These are phyloP conservation scores for Auricularia heimuer DNA, from an alignment of 768 basidiomycete species.

Conservation along the genomic window DNA sequence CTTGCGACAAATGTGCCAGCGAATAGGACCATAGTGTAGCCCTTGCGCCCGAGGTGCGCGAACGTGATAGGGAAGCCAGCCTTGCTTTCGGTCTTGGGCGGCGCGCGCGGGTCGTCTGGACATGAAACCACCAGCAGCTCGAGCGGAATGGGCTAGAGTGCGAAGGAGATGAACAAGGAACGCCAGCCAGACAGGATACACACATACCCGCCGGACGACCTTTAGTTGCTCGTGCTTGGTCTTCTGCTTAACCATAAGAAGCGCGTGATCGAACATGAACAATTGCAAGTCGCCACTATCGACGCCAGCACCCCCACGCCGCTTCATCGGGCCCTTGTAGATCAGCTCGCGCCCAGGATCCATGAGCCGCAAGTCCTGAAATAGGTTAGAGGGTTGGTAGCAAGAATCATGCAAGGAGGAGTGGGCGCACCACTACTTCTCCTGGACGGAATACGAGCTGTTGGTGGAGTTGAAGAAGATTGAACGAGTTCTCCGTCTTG, in stretches of 20 bases:
- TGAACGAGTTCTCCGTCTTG: constrained; percentile 93
- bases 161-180: constrained; percentile 5
- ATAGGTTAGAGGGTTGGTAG: neutral
- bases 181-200: neutral
- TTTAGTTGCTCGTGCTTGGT: constrained; percentile 87
- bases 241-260: constrained; percentile 90
- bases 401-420: neutral
- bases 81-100: constrained; percentile 39
- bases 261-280: constrained; percentile 93
- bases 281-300: constrained; percentile 87
- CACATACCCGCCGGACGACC: constrained; percentile 82
- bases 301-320: constrained; percentile 58
- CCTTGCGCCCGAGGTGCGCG: constrained; percentile 85
- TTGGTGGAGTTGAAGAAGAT: constrained; percentile 84
- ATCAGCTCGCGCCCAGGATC: constrained; percentile 88
- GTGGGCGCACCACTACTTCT: constrained; percentile 68
- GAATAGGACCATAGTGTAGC: constrained; percentile 87
- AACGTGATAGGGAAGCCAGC: constrained; percentile 89
- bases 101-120: constrained; percentile 48
- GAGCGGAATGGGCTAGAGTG: constrained; percentile 82
- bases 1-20: constrained; percentile 75
- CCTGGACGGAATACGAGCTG: constrained; percentile 85
- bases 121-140: constrained; percentile 81
- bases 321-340: constrained; percentile 82
- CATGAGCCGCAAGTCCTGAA: constrained; percentile 70